Percentiles rank a stretch among this genome's conserved stretches.
Evolutionary conservation across 345 rosid species (phyloP).

Genomic region (Leavenworthia alabamica): DNA sequence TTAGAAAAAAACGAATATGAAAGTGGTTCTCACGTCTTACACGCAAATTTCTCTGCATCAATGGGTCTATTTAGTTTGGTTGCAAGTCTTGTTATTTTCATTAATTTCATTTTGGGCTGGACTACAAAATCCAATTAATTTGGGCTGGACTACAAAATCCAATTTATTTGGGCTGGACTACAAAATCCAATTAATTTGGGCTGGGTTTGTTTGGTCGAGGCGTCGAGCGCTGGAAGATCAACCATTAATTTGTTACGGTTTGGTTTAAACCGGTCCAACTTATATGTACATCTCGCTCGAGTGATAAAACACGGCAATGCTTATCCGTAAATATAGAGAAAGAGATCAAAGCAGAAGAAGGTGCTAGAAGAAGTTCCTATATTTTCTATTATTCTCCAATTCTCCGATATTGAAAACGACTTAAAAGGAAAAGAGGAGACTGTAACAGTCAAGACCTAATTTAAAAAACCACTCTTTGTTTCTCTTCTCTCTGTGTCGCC

Average conservation of each 20-base stretch:
- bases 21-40: conserved; percentile 7
- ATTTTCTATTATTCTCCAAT: not conserved
- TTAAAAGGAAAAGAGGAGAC: conserved; percentile 11
- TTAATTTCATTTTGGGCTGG: not conserved
- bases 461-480: not conserved
- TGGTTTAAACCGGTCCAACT: too few species aligned
- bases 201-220: too few species aligned
- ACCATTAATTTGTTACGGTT: too few species aligned
- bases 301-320: too few species aligned
- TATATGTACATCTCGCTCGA: too few species aligned
- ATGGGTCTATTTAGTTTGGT: conserved; percentile 21
- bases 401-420: conserved; percentile 9
- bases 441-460: conserved; percentile 8
- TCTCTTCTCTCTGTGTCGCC: not conserved
- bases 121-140: not conserved
- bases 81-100: conserved; percentile 20
- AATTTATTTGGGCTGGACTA: not conserved
- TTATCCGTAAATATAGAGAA: too few species aligned
- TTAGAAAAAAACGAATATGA: not conserved
- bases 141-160: not conserved
- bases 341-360: too few species aligned
- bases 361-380: too few species aligned
- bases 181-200: not conserved
- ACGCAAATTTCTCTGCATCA: conserved; percentile 10
- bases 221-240: too few species aligned